phyloP scores from a whole-genome alignment of 306 rosid genomes.

The Pyrus communis region DNA sequence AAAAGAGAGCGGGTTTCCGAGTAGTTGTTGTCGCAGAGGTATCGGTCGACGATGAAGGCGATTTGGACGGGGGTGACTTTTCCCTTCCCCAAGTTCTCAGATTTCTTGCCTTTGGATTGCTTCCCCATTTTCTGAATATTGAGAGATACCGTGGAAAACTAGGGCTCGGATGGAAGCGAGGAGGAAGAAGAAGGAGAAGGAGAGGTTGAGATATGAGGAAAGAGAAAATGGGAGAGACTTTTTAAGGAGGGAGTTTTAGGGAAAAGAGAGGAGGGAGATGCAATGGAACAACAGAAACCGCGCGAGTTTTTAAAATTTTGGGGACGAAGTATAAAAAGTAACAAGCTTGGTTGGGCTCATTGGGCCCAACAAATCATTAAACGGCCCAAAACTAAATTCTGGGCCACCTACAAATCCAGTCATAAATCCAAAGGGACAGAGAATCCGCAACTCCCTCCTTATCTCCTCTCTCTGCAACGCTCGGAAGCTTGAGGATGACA shows the following conservation, averaged over 20 bases:
- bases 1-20: slow-evolving; percentile 49
- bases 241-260: slow-evolving; percentile 18
- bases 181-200: background rate
- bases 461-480: background rate
- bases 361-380: background rate
- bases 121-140: slow-evolving; percentile 36
- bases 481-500: slow-evolving; percentile 30
- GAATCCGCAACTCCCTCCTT: background rate
- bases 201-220: background rate
- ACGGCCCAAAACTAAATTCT: background rate
- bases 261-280: slow-evolving; percentile 6
- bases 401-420: background rate
- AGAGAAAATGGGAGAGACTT: background rate
- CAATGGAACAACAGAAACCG: slow-evolving; percentile 21
- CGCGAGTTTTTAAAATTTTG: slow-evolving; percentile 43
- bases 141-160: background rate
- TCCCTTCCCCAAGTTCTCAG: slow-evolving; percentile 37
- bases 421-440: background rate
- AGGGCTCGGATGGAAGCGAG: background rate
- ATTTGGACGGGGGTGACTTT: slow-evolving; percentile 62
- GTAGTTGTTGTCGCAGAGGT: slow-evolving; percentile 55
- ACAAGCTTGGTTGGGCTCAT: background rate
- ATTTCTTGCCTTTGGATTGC: slow-evolving; percentile 41
- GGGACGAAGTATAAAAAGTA: background rate
- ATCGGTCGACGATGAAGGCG: slow-evolving; percentile 80